phyloP scores from a whole-genome alignment of 1,284 basidiomycete genomes.

The Meira nashicola region DNA sequence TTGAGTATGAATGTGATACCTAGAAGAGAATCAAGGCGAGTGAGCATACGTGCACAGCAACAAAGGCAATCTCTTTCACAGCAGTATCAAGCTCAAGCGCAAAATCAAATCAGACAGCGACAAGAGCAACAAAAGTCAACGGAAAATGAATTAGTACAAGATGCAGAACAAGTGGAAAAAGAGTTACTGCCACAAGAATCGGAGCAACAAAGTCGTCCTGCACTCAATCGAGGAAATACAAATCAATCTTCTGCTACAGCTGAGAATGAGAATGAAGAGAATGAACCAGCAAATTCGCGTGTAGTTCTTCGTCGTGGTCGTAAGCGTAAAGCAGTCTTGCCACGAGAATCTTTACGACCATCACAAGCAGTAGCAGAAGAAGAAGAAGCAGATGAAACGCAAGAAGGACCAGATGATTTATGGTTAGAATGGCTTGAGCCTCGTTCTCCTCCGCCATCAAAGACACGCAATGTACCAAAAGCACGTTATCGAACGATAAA shows the following conservation, averaged over 20 bases:
- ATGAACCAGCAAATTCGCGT: neutral
- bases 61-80: neutral
- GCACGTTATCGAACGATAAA: neutral
- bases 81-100: neutral
- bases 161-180: too few relatives aligned
- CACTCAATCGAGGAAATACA: too few relatives aligned
- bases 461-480: neutral
- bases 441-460: neutral
- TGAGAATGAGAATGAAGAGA: too few relatives aligned
- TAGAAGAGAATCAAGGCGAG: neutral
- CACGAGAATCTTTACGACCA: neutral
- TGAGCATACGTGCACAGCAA: neutral
- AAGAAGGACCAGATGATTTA: neutral
- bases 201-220: too few relatives aligned
- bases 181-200: too few relatives aligned
- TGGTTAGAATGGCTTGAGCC: conserved; percentile 5
- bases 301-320: neutral
- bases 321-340: neutral
- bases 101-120: too few relatives aligned
- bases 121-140: too few relatives aligned
- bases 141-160: too few relatives aligned
- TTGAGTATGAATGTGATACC: neutral
- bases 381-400: neutral
- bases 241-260: too few relatives aligned
- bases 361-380: neutral